Evolutionary conservation across 2,329 filamentous ascomycete genomes (phyloP), one percentile per base, ranked within the genome.

Genomic region (Alternaria burnsii): DNA sequence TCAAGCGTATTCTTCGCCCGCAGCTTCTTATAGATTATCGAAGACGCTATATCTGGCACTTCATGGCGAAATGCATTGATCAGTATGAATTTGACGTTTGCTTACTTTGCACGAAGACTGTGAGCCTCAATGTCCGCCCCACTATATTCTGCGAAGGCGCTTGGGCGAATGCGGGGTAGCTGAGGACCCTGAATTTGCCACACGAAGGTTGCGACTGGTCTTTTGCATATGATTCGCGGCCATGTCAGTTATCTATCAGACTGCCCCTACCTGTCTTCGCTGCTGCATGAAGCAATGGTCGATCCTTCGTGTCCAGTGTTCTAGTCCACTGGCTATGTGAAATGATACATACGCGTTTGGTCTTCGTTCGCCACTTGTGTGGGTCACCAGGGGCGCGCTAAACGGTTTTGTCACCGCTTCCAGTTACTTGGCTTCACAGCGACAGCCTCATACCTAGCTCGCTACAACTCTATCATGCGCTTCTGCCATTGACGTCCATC

Each of bases 271-370:
- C 22, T 43, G 12, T 12, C 11, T 26, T 41, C 18, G 18, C 18
- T 22, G 2, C 41, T 43, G 14, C 10, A n/a, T 26, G 22, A 11
- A 43, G 41, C 12, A 48, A 48, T 16, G 6, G 1, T 12, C 14
- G 6, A 4, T 24, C 9, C 18, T 5, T 34, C 10, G 16, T 36
- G 30, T 28, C 9, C 18, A 32, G 1, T 32, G 8, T 34, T 48
- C 28, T 9, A 34, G 18, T 20, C 8, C 20, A 20, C 20, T 36
- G 30, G 18, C 30, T 5, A 24, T 24, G 46, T 48, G 20, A 16
- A 36, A 36, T 22, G 52, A 47, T 50, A n/a, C 16, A 32, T 5
- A 71, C 66, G 32, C 67, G 62, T 54, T 56, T 61, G 40, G 47
- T 11, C 36, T 48, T 61, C 53, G 11, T 60, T 56, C 44, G 58